Conservation (phyloP, 2,329 filamentous ascomycete genomes). For the Alternaria novae-zelandiae region DNA sequence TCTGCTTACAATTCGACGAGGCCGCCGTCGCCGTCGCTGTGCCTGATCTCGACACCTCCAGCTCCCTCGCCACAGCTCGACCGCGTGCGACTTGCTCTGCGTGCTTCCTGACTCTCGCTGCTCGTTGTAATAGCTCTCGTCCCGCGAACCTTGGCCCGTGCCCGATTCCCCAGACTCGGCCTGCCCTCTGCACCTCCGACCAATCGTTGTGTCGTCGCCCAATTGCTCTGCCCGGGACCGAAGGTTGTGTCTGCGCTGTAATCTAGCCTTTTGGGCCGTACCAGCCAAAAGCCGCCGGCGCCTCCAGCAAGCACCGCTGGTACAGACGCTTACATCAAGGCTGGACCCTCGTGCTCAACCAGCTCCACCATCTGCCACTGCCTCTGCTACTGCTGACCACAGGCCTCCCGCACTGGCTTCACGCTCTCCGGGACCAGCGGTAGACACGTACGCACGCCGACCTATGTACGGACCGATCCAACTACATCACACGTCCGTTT, state of each 20-base stretch:
- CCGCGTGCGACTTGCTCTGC: slow-evolving; percentile 10
- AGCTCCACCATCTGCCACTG: slow-evolving; percentile 13
- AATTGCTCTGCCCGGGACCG: slow-evolving; percentile 31
- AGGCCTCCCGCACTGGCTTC: slow-evolving; percentile 10
- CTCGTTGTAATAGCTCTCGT: slow-evolving; percentile 4
- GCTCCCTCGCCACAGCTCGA: slow-evolving; percentile 23
- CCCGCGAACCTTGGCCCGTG: slow-evolving; percentile 23
- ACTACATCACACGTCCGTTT: slow-evolving; percentile 12
- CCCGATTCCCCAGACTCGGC: slow-evolving; percentile 19
- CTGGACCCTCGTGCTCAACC: slow-evolving; percentile 18
- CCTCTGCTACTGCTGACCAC: slow-evolving; percentile 14
- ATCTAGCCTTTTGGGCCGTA: slow-evolving; percentile 29
- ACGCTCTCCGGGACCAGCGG: slow-evolving; percentile 23
- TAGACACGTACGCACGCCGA: slow-evolving; percentile 16
- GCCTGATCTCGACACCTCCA: slow-evolving; percentile 3
- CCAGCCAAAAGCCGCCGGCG: slow-evolving; percentile 25
- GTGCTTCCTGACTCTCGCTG: slow-evolving; percentile 1
- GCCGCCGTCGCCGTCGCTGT: slow-evolving; percentile 23
- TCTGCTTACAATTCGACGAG: slow-evolving; percentile 35
- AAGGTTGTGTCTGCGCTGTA: slow-evolving; percentile 37
- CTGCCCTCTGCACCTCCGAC: slow-evolving; percentile 14
- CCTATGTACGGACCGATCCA: slow-evolving; percentile 18
- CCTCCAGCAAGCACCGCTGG: slow-evolving; percentile 23
- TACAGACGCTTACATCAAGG: slow-evolving; percentile 19
- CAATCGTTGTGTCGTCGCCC: slow-evolving; percentile 37